Evolutionary conservation across 106 monocot species (phyloP).

Genomic region (Allium sativum): DNA sequence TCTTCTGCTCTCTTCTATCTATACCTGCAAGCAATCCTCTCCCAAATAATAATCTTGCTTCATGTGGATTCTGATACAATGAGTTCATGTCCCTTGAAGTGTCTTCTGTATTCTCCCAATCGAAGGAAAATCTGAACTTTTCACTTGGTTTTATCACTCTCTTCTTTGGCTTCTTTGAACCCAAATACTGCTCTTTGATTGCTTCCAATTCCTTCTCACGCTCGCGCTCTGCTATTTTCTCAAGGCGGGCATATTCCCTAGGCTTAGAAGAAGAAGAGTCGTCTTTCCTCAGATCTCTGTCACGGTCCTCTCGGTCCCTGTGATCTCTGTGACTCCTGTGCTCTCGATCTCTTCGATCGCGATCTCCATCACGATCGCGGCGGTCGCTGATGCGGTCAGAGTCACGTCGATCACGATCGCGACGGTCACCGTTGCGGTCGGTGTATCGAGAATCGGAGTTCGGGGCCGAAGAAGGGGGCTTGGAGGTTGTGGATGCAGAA

Average conservation of each 20-base stretch:
- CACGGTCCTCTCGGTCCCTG: slow-evolving; percentile 13
- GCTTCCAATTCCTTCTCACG: slow-evolving; percentile 85
- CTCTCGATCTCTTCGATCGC: slow-evolving; percentile 25
- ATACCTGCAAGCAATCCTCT: slow-evolving; percentile 88
- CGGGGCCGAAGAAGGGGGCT: slow-evolving; percentile 9
- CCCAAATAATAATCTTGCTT: slow-evolving; percentile 83
- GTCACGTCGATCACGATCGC: slow-evolving; percentile 30
- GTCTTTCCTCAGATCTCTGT: slow-evolving; percentile 6
- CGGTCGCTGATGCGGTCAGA: slow-evolving; percentile 12
- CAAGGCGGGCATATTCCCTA: slow-evolving; percentile 32
- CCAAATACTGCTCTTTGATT: slow-evolving; percentile 93
- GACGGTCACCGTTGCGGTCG: neutral
- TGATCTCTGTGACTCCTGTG: slow-evolving; percentile 15
- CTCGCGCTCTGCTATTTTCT: slow-evolving; percentile 84
- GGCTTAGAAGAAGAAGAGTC: slow-evolving; percentile 17
- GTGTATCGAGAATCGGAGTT: neutral
- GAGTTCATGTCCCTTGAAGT: slow-evolving; percentile 93
- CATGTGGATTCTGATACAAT: slow-evolving; percentile 87
- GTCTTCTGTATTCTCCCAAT: slow-evolving; percentile 99
- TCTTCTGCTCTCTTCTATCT: slow-evolving; percentile 93
- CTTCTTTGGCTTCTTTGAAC: slow-evolving; percentile 97
- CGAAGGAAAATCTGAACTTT: slow-evolving; percentile 97
- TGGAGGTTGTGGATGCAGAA: slow-evolving; percentile 8
- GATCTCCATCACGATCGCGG: slow-evolving; percentile 35
- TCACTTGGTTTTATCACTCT: slow-evolving; percentile 94